A percentile compares a stretch with the other conserved stretches of the same genome.
These are phyloP conservation scores for Emergomyces orientalis DNA, from an alignment of 2,329 filamentous ascomycete species.

Conservation along the genomic window DNA sequence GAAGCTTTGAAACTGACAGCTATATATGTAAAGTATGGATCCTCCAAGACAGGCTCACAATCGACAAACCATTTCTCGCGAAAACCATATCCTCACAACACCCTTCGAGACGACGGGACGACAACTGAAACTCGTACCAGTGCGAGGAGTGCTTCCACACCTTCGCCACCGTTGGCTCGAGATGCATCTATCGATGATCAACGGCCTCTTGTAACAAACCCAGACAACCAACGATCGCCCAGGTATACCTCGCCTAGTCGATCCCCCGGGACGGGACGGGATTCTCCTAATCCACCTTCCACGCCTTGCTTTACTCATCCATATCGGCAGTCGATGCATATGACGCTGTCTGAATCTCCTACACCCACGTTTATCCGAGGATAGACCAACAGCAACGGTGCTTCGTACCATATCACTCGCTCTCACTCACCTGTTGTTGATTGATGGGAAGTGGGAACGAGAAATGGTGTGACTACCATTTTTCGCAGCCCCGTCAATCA, in stretches of 20 bases:
- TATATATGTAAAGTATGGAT: constrained; percentile 1
- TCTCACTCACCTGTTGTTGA: not conserved
- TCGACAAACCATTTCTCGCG: constrained; percentile 12
- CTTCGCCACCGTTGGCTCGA: constrained; percentile 8
- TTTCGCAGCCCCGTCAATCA: not conserved
- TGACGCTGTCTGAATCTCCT: constrained; percentile 39
- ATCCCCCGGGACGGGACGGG: constrained; percentile 30
- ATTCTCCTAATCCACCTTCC: constrained; percentile 29
- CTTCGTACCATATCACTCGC: not conserved
- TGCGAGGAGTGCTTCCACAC: not conserved
- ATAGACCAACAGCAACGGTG: constrained; percentile 16
- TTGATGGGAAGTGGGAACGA: not conserved
- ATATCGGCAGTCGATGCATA: constrained; percentile 34
- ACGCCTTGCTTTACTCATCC: constrained; percentile 35
- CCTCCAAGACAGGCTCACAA: constrained; percentile 14
- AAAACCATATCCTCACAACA: not conserved
- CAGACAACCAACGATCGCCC: constrained; percentile 8
- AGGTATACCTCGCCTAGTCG: constrained; percentile 32
- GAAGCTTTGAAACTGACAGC: not conserved
- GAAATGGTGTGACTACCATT: not conserved
- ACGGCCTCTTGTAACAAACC: not conserved
- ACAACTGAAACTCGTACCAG: no score
- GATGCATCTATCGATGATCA: constrained; percentile 10
- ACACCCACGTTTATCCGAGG: constrained; percentile 31
- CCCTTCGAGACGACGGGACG: not conserved